Evolutionary conservation across 1,139 yeast species (phyloP), one percentile per base, ranked within the genome.

Genomic region (Blastobotrys indianensis): DNA sequence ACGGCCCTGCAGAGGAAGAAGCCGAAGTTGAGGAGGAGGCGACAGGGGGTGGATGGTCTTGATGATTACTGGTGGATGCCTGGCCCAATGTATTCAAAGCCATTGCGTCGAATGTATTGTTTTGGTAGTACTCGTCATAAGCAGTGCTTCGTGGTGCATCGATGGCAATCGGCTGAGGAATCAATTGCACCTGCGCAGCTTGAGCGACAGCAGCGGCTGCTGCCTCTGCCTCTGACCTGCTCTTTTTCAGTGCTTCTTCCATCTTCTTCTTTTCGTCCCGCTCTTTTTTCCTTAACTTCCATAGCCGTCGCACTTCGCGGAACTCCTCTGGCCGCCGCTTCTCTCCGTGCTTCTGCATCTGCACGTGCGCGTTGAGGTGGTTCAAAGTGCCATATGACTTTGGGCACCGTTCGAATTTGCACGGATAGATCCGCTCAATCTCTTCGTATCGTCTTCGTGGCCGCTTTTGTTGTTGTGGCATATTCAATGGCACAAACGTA

Each of bases 371-470:
- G 61, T 84, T 84, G 42, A 84, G 67, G 62, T 84, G 94, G 62
- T 84, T 84, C 42, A 84, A 67, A 17, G 87, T 80, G 1, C 94
- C 94, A 60, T 84, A 84, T 42, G 83, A 79, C 64, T 84, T 84
- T 37, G 74, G 67, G 58, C 94, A 84, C 1, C 76, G 77, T 9
- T 75, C 73, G 55, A 58, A 79, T 42, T 75, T 74, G 61, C 94
- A 84, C 41, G 67, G 69, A 64, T 82, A 84, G 37, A 80, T 67
- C 39, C 94, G 70, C 45, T 79, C 79, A 57, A 84, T 82, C 60
- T 84, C 90, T 55, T 80, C 79, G 55, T 80, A 82, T 39, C 82
- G 70, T 50, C 90, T 71, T 54, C 94, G 71, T 46, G 82, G 81
- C 37, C 90, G 67, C 23, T 44, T 44, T 25, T 37, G 30, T 15